Evolutionary conservation across 192 early-diverging fungal genomes (phyloP).

Genomic region (Dissophora globulifera): DNA sequence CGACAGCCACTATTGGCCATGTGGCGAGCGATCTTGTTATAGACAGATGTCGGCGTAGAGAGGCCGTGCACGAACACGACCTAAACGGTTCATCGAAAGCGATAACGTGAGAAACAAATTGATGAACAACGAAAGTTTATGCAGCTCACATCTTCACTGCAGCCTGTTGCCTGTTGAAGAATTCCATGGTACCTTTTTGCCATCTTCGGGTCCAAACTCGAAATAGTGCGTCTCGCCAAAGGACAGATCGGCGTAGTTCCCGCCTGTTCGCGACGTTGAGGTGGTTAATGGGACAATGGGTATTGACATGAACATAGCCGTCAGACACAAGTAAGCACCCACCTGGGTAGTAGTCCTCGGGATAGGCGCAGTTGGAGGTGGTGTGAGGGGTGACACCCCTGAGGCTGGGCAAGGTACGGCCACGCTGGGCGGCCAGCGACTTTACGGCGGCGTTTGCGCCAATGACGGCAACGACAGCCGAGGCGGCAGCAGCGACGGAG

Average conservation of each 20-base stretch:
- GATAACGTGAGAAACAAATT: neutral
- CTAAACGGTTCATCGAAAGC: neutral
- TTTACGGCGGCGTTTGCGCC: conserved; percentile 17
- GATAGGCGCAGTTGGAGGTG: conserved; percentile 17
- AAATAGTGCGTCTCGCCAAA: conserved; percentile 53
- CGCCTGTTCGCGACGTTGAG: conserved; percentile 7
- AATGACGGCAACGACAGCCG: conserved; percentile 7
- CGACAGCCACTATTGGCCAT: conserved; percentile 41
- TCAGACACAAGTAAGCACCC: neutral
- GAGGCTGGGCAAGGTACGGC: conserved; percentile 20
- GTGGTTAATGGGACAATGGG: neutral
- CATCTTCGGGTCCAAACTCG: conserved; percentile 49
- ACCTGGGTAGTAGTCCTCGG: conserved; percentile 47
- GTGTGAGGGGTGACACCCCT: neutral
- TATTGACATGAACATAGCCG: neutral
- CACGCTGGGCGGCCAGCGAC: conserved; percentile 23
- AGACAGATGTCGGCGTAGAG: conserved; percentile 40
- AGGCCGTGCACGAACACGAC: conserved; percentile 48
- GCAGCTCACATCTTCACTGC: no score
- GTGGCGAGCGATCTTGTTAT: conserved; percentile 20
- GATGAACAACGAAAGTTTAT: no score
- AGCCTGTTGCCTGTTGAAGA: neutral
- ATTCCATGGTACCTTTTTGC: conserved; percentile 42
- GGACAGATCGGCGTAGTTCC: conserved; percentile 34
- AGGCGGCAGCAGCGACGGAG: conserved; percentile 6